These are phyloP conservation scores for Ceratocystis huliohia DNA, from an alignment of 2,329 filamentous ascomycete genomes.

Conservation along the genomic window DNA sequence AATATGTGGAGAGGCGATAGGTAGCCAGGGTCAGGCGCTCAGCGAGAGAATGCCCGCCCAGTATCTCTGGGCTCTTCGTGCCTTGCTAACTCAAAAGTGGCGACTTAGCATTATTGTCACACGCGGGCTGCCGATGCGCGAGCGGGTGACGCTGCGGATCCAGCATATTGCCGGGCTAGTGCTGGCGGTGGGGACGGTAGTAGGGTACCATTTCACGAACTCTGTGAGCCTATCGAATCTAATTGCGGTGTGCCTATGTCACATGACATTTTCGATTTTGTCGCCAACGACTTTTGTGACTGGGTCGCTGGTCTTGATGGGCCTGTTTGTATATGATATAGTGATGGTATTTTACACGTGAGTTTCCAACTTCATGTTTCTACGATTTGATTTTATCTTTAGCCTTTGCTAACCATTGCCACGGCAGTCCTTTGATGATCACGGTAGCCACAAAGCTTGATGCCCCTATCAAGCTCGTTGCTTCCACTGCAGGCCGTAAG, in stretches of 20 bases:
- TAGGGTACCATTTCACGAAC: constrained; percentile 54
- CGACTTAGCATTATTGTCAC: constrained; percentile 38
- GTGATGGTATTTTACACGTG: constrained; percentile 79
- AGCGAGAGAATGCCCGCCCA: no score
- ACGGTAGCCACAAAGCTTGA: constrained; percentile 81
- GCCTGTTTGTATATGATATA: constrained; percentile 89
- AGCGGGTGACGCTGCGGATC: constrained; percentile 41
- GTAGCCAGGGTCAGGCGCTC: neutral
- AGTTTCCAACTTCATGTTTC: constrained; percentile 27
- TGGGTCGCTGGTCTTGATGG: constrained; percentile 61
- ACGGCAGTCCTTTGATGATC: constrained; percentile 59
- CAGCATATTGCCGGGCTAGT: constrained; percentile 45
- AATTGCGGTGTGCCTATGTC: constrained; percentile 77
- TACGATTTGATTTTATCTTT: neutral
- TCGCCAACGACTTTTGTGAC: constrained; percentile 81
- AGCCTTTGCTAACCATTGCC: constrained; percentile 22
- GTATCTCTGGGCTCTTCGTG: constrained; percentile 39
- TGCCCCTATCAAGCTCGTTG: constrained; percentile 83
- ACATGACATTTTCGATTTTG: constrained; percentile 67
- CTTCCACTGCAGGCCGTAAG: constrained; percentile 54
- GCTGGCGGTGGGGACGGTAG: constrained; percentile 40
- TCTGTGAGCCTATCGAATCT: constrained; percentile 60
- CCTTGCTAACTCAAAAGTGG: constrained; percentile 41
- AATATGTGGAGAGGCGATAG: neutral
- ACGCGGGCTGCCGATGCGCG: constrained; percentile 32